Evolutionary conservation across 371 early-diverging fungal genomes (phyloP).

Genomic region (Paraphysoderma sedebokerense): DNA sequence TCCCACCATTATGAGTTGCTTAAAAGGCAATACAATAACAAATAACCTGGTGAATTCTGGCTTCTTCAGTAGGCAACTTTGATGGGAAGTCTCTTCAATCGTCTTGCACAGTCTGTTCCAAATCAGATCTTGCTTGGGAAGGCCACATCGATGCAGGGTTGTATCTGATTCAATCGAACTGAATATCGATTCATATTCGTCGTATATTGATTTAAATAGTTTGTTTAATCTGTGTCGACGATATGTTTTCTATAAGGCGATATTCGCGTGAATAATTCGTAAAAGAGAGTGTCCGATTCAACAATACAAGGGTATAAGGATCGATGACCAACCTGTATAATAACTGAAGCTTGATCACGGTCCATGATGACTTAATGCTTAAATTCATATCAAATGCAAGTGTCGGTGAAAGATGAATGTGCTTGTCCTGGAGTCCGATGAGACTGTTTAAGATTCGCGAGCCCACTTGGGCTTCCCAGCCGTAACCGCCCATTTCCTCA

Average conservation of each 20-base stretch:
- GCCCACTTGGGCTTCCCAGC: too few species aligned
- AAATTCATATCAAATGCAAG: too few species aligned
- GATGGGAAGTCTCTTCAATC: slow-evolving; percentile 10
- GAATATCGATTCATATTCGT: too few species aligned
- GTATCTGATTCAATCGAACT: not conserved
- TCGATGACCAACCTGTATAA: too few species aligned
- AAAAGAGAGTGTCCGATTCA: not conserved
- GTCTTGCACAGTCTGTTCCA: slow-evolving; percentile 11
- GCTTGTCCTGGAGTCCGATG: too few species aligned
- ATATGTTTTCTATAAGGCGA: not conserved
- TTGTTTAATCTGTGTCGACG: too few species aligned
- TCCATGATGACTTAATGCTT: too few species aligned
- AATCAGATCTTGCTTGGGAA: slow-evolving; percentile 7
- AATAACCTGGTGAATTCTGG: slow-evolving; percentile 13
- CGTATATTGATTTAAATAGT: too few species aligned
- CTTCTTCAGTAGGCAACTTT: slow-evolving; percentile 10
- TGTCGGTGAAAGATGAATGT: too few species aligned
- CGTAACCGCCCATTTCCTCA: too few species aligned
- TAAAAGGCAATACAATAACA: slow-evolving; percentile 7
- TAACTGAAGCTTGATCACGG: too few species aligned
- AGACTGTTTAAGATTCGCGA: too few species aligned
- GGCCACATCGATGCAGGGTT: not conserved
- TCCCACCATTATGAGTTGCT: slow-evolving; percentile 8
- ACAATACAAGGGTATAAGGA: not conserved
- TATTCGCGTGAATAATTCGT: not conserved